phyloP scores from a whole-genome alignment of 2,329 filamentous ascomycete genomes.

The Plectosphaerella sp. region DNA sequence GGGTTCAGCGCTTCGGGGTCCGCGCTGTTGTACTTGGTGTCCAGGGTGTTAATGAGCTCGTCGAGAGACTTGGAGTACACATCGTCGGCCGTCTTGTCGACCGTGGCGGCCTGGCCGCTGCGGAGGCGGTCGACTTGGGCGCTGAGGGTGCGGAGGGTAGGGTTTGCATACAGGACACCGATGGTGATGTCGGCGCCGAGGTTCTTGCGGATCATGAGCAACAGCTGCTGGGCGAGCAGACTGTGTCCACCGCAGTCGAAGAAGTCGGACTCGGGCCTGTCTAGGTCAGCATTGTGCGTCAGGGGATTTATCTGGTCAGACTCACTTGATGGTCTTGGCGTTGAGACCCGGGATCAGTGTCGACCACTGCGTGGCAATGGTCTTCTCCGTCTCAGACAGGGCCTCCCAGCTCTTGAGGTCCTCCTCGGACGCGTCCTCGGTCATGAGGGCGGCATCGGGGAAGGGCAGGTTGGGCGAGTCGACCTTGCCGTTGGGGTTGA shows the following conservation, averaged over 20 bases:
- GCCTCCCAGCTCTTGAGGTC: conserved; percentile 20
- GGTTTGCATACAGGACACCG: not conserved
- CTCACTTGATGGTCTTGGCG: conserved; percentile 53
- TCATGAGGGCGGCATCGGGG: conserved; percentile 60
- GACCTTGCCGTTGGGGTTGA: conserved; percentile 77
- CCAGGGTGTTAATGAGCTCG: not conserved
- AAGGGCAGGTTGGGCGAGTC: conserved; percentile 76
- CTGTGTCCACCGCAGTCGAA: conserved; percentile 34
- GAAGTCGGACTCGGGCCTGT: conserved; percentile 31
- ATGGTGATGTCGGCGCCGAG: not conserved
- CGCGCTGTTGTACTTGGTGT: not conserved
- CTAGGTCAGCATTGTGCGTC: conserved; percentile 4
- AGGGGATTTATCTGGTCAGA: not conserved
- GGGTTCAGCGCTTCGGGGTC: not conserved
- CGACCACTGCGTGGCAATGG: conserved; percentile 68
- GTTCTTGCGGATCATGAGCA: conserved; percentile 57
- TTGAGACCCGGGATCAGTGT: conserved; percentile 63
- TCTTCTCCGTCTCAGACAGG: not conserved
- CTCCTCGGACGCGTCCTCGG: conserved; percentile 21
- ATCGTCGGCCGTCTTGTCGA: not conserved
- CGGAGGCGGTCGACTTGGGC: conserved; percentile 22
- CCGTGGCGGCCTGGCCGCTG: not conserved
- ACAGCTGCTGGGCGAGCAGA: conserved; percentile 63
- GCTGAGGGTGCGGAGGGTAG: conserved; percentile 26
- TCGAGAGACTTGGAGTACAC: not conserved